phyloP scores from a whole-genome alignment of 768 basidiomycete species.

The Pulveroboletus sp. region DNA sequence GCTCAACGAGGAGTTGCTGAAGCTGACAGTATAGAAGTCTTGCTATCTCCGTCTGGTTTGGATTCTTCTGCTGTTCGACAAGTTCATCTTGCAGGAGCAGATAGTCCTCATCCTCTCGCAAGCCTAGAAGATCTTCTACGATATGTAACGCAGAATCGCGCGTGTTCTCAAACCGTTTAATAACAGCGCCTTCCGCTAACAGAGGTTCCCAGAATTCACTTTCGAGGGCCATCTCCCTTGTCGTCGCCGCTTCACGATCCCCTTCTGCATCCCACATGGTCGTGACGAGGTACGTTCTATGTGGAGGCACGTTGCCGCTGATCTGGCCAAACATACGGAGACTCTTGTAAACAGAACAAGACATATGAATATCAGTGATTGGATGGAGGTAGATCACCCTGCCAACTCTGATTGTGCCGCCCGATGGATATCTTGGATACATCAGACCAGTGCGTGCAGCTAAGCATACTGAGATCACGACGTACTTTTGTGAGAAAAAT shows the following conservation, averaged over 20 bases:
- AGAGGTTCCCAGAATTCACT: constrained; percentile 4
- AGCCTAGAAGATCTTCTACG: not conserved
- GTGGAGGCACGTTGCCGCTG: constrained; percentile 30
- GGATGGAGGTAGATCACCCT: constrained; percentile 35
- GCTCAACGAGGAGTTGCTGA: constrained; percentile 17
- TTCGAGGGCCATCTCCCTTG: constrained; percentile 25
- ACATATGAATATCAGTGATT: constrained; percentile 34
- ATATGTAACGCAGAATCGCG: not conserved
- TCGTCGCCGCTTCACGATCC: constrained; percentile 5
- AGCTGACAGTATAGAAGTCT: constrained; percentile 15
- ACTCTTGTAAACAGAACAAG: constrained; percentile 28
- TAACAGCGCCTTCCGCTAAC: not conserved
- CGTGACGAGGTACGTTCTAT: constrained; percentile 33
- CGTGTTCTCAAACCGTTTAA: not conserved
- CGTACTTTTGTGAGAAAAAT: constrained; percentile 20
- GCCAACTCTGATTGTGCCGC: constrained; percentile 7
- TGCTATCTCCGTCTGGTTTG: constrained; percentile 23
- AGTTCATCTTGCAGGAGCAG: constrained; percentile 23
- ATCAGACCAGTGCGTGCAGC: not conserved
- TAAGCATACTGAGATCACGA: not conserved
- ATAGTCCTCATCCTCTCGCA: not conserved
- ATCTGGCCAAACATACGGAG: constrained; percentile 33
- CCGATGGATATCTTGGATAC: constrained; percentile 8
- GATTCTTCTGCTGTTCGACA: constrained; percentile 3
- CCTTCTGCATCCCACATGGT: constrained; percentile 35